phyloP scores from a whole-genome alignment of 768 basidiomycete species.

The Mycena indigotica region DNA sequence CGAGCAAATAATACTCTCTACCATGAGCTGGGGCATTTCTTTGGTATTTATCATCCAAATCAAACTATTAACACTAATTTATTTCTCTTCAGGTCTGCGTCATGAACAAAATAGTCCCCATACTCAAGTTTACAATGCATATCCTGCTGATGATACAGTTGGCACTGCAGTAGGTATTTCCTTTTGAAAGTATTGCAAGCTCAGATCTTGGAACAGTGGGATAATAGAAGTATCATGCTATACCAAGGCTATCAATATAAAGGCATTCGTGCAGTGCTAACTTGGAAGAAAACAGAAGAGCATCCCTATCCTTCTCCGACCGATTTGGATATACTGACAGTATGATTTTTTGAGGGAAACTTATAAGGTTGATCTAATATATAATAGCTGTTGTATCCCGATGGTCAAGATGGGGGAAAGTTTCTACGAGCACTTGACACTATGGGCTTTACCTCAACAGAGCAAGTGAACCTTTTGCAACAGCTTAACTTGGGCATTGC shows the following conservation, averaged over 20 bases:
- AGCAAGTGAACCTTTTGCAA: background rate
- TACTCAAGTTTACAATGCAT: background rate
- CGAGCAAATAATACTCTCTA: background rate
- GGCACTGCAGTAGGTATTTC: background rate
- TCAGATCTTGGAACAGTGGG: background rate
- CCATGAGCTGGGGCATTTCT: background rate
- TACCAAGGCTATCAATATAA: background rate
- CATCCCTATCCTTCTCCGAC: background rate
- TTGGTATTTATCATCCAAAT: too few species aligned
- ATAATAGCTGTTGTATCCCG: constrained; percentile 6
- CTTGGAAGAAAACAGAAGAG: background rate
- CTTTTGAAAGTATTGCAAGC: background rate
- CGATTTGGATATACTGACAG: background rate
- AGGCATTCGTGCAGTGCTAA: too few species aligned
- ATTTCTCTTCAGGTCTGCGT: background rate
- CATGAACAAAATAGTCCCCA: background rate
- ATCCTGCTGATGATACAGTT: background rate
- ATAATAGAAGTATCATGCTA: background rate
- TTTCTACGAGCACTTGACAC: background rate
- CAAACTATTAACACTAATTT: too few species aligned
- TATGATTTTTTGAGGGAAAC: background rate
- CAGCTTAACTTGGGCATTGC: background rate
- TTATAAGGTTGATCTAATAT: too few species aligned
- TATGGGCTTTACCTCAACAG: background rate
- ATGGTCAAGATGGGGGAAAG: background rate